A percentile compares a stretch with the other conserved stretches of the same genome.
These are phyloP conservation scores for Vickermania spadyakhi DNA, from an alignment of 208 protist genomes.

Conservation along the genomic window DNA sequence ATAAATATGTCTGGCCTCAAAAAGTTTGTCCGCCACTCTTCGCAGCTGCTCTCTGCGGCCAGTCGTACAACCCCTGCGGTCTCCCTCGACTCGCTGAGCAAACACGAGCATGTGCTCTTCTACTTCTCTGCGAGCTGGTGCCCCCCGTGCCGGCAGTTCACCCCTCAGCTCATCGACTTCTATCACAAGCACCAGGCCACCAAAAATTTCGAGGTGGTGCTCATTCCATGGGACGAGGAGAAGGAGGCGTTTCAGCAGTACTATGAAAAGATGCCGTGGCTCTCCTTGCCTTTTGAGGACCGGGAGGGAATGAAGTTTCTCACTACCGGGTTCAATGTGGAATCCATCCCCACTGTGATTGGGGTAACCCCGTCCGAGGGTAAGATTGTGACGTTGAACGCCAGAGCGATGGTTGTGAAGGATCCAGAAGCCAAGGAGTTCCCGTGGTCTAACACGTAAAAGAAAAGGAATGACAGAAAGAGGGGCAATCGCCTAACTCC, in stretches of 20 bases:
- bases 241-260: slow-evolving; percentile 58
- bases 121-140: slow-evolving; percentile 93
- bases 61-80: slow-evolving; percentile 17
- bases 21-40: slow-evolving; percentile 28
- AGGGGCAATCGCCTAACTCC: background rate
- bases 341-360: slow-evolving; percentile 30
- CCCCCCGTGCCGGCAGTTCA: slow-evolving; percentile 90
- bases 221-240: slow-evolving; percentile 75
- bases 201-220: slow-evolving; percentile 85
- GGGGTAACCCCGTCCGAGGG: slow-evolving; percentile 29
- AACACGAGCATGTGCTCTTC: slow-evolving; percentile 59
- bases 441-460: slow-evolving; percentile 28
- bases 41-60: slow-evolving; percentile 36
- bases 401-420: slow-evolving; percentile 13
- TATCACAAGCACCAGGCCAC: slow-evolving; percentile 55
- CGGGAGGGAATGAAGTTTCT: slow-evolving; percentile 8
- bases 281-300: slow-evolving; percentile 52
- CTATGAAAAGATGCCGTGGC: slow-evolving; percentile 80
- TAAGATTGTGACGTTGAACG: slow-evolving; percentile 18
- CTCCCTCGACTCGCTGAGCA: background rate
- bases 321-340: slow-evolving; percentile 14
- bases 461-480: no score
- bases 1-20: background rate
- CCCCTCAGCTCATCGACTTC: slow-evolving; percentile 74
- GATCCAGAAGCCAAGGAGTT: slow-evolving; percentile 30